Evolutionary conservation across 2,329 filamentous ascomycete species (phyloP).

Genomic region (Monosporascus sp.): DNA sequence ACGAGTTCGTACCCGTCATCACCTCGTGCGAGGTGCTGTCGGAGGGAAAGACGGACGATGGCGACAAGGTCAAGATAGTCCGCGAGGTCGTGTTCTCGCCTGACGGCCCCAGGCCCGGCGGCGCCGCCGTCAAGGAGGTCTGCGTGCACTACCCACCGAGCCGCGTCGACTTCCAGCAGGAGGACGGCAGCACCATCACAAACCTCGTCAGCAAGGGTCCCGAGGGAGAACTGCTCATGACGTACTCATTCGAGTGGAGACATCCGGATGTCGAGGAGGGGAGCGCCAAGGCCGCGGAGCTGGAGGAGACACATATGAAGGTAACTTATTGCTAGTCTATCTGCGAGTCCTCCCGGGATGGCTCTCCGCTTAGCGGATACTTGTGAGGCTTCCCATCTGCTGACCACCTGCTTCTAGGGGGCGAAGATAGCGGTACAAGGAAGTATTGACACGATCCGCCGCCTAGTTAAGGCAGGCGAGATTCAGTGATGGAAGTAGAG

Average conservation of each 20-base stretch:
- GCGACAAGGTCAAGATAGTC: slow-evolving; percentile 19
- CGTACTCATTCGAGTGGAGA: slow-evolving; percentile 32
- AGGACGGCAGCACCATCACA: slow-evolving; percentile 30
- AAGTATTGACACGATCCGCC: neutral
- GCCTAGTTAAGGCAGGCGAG: neutral
- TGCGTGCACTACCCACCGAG: slow-evolving; percentile 27
- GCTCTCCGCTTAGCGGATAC: neutral
- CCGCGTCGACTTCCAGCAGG: slow-evolving; percentile 29
- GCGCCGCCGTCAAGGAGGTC: slow-evolving; percentile 19
- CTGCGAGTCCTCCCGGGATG: neutral
- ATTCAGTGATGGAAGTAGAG: neutral
- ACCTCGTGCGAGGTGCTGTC: slow-evolving; percentile 24
- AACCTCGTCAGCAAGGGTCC: slow-evolving; percentile 28
- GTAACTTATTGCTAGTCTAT: slow-evolving; percentile 6
- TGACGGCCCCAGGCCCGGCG: slow-evolving; percentile 3
- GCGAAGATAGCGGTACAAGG: neutral
- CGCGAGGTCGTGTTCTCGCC: slow-evolving; percentile 26
- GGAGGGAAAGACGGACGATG: slow-evolving; percentile 17
- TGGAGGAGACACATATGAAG: slow-evolving; percentile 23
- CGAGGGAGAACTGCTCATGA: slow-evolving; percentile 28
- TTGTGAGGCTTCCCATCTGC: too few relatives aligned
- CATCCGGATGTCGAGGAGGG: slow-evolving; percentile 24
- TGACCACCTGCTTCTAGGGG: neutral
- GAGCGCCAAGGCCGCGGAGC: slow-evolving; percentile 18
- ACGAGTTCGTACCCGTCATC: slow-evolving; percentile 35